A percentile compares a stretch with the other conserved stretches of the same genome.
phyloP scores from a whole-genome alignment of 768 basidiomycete species.

The Collybia nuda region DNA sequence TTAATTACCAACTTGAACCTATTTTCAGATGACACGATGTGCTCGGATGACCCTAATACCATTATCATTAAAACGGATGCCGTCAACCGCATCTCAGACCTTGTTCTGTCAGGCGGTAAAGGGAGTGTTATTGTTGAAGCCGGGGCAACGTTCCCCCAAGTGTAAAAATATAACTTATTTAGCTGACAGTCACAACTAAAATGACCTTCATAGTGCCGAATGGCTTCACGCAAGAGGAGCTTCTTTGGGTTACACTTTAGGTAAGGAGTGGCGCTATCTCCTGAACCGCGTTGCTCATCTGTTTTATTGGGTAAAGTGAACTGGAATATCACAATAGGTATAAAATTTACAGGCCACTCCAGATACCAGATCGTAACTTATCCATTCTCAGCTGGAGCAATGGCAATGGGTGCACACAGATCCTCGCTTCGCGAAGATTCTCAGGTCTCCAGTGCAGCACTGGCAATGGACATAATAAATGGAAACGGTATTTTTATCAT shows the following conservation, averaged over 20 bases:
- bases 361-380: background rate
- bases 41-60: conserved; percentile 32
- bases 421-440: conserved; percentile 37
- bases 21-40: conserved; percentile 33
- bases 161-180: conserved; percentile 16
- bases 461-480: conserved; percentile 34
- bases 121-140: conserved; percentile 35
- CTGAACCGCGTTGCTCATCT: background rate
- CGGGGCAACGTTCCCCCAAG: conserved; percentile 34
- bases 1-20: background rate
- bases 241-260: conserved; percentile 31
- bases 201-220: conserved; percentile 21
- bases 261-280: conserved; percentile 11
- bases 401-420: conserved; percentile 40
- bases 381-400: conserved; percentile 27
- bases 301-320: conserved; percentile 21
- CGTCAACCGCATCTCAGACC: conserved; percentile 30
- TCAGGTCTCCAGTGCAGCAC: conserved; percentile 32
- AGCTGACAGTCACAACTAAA: background rate
- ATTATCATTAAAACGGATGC: conserved; percentile 33
- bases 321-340: conserved; percentile 39
- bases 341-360: background rate
- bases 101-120: conserved; percentile 22
- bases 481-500: conserved; percentile 24
- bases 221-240: conserved; percentile 34